Conservation (phyloP, 1,284 basidiomycete species). For the Golubevia pallescens region DNA sequence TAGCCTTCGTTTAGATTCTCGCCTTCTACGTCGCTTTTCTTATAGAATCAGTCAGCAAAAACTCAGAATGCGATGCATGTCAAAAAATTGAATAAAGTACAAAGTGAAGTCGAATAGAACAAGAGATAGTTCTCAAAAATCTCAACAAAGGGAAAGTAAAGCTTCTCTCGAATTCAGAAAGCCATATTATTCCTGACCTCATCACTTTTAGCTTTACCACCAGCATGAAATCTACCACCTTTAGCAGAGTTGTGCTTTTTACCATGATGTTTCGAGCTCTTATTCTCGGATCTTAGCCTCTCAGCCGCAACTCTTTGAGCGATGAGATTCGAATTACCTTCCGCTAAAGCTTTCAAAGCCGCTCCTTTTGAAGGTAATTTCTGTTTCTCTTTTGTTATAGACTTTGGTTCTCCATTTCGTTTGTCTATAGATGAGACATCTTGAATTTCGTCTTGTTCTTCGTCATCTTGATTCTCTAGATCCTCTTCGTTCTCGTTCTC, state of each 20-base stretch:
- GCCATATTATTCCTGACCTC: conserved; percentile 74
- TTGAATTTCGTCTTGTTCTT: conserved; percentile 79
- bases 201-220: conserved; percentile 79
- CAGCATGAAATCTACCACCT: conserved; percentile 69
- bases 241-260: conserved; percentile 34
- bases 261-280: conserved; percentile 38
- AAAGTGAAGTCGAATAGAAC: no score
- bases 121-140: no score
- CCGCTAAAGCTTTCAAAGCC: conserved; percentile 16
- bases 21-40: no score
- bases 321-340: conserved; percentile 26
- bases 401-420: neutral
- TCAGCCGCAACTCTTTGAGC: conserved; percentile 37
- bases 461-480: conserved; percentile 80
- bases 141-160: no score
- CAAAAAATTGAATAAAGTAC: no score
- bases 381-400: conserved; percentile 10
- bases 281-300: conserved; percentile 27
- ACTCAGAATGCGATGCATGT: no score
- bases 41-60: no score
- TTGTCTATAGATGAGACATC: conserved; percentile 49
- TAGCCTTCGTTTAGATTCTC: no score
- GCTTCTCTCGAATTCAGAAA: no score
- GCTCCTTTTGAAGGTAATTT: conserved; percentile 23
- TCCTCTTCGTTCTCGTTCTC: conserved; percentile 68